These are phyloP conservation scores for Xanthoceras sorbifolium DNA, from an alignment of 345 rosid genomes.

Conservation along the genomic window DNA sequence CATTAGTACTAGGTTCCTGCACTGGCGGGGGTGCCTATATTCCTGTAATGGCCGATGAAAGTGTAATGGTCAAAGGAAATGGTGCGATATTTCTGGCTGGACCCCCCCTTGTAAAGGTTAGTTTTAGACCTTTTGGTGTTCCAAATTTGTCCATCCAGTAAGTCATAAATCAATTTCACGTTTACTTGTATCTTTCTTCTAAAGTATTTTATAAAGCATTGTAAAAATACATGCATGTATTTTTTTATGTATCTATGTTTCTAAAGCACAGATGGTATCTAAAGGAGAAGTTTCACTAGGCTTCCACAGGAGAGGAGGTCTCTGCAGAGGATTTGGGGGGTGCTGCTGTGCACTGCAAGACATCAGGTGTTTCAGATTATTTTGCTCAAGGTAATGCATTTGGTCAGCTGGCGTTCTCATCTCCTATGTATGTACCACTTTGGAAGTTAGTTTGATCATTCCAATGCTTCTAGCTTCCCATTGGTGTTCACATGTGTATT, in stretches of 20 bases:
- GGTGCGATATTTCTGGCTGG: conserved; percentile 96
- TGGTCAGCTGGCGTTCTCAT: not conserved
- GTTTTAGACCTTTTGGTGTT: conserved; percentile 18
- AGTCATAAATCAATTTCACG: conserved; percentile 5
- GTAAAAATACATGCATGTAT: not conserved
- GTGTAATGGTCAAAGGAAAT: conserved; percentile 98
- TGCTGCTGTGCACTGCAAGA: conserved; percentile 84
- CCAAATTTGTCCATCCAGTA: conserved; percentile 13
- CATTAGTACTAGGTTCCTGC: conserved; percentile 90
- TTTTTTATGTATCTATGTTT: not conserved
- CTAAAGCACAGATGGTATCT: conserved; percentile 22
- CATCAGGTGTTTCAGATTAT: conserved; percentile 93
- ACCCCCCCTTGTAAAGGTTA: conserved; percentile 94
- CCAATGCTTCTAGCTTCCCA: not conserved
- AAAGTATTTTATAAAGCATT: not conserved
- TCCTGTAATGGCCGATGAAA: conserved; percentile 99
- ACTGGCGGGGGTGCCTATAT: conserved; percentile 98
- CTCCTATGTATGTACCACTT: conserved; percentile 13
- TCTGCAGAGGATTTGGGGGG: conserved; percentile 97
- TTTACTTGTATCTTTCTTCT: not conserved
- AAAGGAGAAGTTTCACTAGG: conserved; percentile 61
- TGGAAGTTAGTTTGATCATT: conserved; percentile 29
- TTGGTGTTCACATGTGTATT: conserved; percentile 8
- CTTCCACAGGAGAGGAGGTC: conserved; percentile 96
- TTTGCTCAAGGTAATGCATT: conserved; percentile 84